Conservation (phyloP, 2,329 filamentous ascomycete genomes). For the Arthroderma sp. region DNA sequence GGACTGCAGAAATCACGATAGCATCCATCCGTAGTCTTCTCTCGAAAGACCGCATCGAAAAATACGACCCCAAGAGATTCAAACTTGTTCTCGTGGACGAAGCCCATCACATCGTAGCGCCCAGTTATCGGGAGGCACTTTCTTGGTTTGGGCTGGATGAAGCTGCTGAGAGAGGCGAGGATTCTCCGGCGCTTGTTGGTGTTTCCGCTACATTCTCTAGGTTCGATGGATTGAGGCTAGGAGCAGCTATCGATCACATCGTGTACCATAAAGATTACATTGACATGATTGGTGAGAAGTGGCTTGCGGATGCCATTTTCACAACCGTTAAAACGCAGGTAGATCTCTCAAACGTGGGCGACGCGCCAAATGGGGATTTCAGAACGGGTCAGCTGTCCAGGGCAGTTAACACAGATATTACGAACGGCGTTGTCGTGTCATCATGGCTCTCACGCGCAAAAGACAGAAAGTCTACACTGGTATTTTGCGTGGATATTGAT, state of each 20-base stretch:
- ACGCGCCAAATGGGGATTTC: slow-evolving; percentile 61
- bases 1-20: slow-evolving; percentile 79
- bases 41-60: slow-evolving; percentile 61
- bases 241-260: slow-evolving; percentile 81
- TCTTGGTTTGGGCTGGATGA: slow-evolving; percentile 62
- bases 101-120: slow-evolving; percentile 88
- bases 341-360: slow-evolving; percentile 60
- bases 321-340: slow-evolving; percentile 78
- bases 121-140: slow-evolving; percentile 61
- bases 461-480: slow-evolving; percentile 68
- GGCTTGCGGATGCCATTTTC: slow-evolving; percentile 84
- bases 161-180: slow-evolving; percentile 27
- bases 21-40: slow-evolving; percentile 78
- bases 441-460: slow-evolving; percentile 70
- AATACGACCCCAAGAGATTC: slow-evolving; percentile 67
- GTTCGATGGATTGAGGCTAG: slow-evolving; percentile 71
- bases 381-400: slow-evolving; percentile 61
- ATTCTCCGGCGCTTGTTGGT: slow-evolving; percentile 60
- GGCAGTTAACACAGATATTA: slow-evolving; percentile 66
- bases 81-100: slow-evolving; percentile 93
- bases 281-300: slow-evolving; percentile 77
- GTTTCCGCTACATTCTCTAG: slow-evolving; percentile 74
- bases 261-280: slow-evolving; percentile 84
- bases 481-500: slow-evolving; percentile 83
- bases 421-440: slow-evolving; percentile 73